Conservation (phyloP, 192 early-diverging fungal genomes). For the Umbelopsis isabellina region DNA sequence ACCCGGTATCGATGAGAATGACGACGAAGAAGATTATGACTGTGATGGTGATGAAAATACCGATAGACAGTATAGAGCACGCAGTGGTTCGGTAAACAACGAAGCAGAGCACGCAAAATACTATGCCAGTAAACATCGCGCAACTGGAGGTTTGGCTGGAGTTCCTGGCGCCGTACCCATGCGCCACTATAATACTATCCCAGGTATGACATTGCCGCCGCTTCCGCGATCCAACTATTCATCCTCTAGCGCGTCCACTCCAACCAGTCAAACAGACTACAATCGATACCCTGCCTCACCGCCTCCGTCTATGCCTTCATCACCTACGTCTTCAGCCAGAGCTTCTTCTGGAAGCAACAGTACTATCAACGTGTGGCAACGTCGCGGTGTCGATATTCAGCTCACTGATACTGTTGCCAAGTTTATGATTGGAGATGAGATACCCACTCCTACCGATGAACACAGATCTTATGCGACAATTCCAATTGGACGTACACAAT, state of each 20-base stretch:
- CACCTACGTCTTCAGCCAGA: slow-evolving; percentile 35
- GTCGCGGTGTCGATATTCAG: slow-evolving; percentile 43
- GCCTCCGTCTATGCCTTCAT: slow-evolving; percentile 41
- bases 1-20: slow-evolving; percentile 44
- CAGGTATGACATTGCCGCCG: slow-evolving; percentile 41
- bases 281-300: slow-evolving; percentile 49
- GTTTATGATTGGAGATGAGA: slow-evolving; percentile 48
- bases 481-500: slow-evolving; percentile 40
- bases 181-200: slow-evolving; percentile 23
- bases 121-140: not conserved
- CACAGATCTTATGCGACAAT: slow-evolving; percentile 27
- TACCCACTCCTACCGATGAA: slow-evolving; percentile 11
- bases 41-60: slow-evolving; percentile 25
- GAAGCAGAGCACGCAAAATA: slow-evolving; percentile 13
- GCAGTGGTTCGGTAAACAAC: slow-evolving; percentile 8
- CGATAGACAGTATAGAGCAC: slow-evolving; percentile 4
- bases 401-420: slow-evolving; percentile 51
- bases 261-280: slow-evolving; percentile 21
- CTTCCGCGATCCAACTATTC: slow-evolving; percentile 29
- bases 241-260: not conserved
- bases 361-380: slow-evolving; percentile 39
- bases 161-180: not conserved
- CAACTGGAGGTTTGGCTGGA: not conserved
- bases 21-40: slow-evolving; percentile 32
- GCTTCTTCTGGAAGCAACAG: slow-evolving; percentile 20